Evolutionary conservation across 129 eudicot genomes (phyloP).

Genomic region (Lonicera japonica): DNA sequence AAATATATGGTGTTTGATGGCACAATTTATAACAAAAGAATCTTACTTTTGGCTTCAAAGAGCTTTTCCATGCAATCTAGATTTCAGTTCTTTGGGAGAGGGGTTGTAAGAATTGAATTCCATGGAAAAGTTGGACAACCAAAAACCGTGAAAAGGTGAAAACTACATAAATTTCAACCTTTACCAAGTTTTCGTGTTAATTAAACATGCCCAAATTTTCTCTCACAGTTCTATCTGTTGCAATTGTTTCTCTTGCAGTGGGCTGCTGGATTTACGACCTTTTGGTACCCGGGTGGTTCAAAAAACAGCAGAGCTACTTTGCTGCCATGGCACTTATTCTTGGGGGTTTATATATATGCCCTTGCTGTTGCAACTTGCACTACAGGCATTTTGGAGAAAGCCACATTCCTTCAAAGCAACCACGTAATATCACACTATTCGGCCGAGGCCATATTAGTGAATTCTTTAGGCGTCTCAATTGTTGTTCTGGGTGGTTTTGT

Average conservation of each 20-base stretch:
- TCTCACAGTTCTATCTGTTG: too few species aligned
- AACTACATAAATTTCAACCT: too few species aligned
- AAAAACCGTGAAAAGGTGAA: too few species aligned
- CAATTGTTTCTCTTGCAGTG: constrained; percentile 33
- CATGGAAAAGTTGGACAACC: too few species aligned
- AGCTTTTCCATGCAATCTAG: too few species aligned
- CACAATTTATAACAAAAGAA: too few species aligned
- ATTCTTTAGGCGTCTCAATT: constrained; percentile 62
- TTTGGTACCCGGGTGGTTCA: constrained; percentile 95
- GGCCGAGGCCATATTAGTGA: constrained; percentile 64
- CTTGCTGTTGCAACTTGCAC: constrained; percentile 72
- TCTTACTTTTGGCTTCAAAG: too few species aligned
- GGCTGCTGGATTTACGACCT: constrained; percentile 83
- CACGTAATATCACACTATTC: constrained; percentile 64
- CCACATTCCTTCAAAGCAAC: constrained; percentile 71
- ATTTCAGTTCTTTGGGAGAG: too few species aligned
- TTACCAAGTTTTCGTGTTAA: too few species aligned
- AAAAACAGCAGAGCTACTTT: constrained; percentile 66
- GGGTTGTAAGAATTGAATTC: too few species aligned
- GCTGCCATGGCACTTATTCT: constrained; percentile 82
- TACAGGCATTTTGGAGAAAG: constrained; percentile 80
- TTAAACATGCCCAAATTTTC: too few species aligned
- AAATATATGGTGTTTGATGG: too few species aligned
- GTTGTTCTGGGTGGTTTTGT: constrained; percentile 80
- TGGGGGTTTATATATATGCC: constrained; percentile 74